phyloP scores from a whole-genome alignment of 768 basidiomycete genomes.

The Podaxis carcinomalis region DNA sequence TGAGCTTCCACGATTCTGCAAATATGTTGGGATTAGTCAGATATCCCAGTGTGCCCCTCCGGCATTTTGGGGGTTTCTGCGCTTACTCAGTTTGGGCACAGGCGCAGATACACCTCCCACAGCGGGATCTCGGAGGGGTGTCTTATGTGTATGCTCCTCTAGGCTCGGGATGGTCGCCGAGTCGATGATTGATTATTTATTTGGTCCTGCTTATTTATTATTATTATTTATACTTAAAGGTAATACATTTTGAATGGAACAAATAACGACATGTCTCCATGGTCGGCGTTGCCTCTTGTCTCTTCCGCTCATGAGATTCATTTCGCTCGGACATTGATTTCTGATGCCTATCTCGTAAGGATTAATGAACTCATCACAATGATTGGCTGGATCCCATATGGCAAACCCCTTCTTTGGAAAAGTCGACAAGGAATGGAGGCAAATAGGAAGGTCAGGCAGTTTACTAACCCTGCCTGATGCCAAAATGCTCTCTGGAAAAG shows the following conservation, averaged over 20 bases:
- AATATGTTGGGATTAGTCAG: neutral
- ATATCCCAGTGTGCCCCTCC: neutral
- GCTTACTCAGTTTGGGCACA: no score
- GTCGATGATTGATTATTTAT: no score
- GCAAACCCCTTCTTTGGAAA: neutral
- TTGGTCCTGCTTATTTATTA: no score
- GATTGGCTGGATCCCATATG: neutral
- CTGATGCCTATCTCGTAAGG: neutral
- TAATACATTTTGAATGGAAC: neutral
- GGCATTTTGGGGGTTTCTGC: no score
- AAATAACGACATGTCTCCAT: neutral
- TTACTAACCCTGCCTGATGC: neutral
- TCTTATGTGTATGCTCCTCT: no score
- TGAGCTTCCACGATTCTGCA: neutral
- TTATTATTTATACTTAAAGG: neutral
- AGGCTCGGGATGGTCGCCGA: no score
- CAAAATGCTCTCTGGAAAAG: neutral
- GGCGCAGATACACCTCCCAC: no score
- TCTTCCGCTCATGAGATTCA: neutral
- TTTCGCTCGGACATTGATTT: neutral
- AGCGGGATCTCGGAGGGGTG: no score
- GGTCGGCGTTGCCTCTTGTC: neutral
- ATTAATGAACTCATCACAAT: neutral
- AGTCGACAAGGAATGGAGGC: neutral
- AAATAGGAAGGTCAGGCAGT: neutral